A percentile compares a stretch with the other conserved stretches of the same genome.
Evolutionary conservation across 202 grass and related monocot genomes (phyloP).

Genomic region (Digitaria exilis): DNA sequence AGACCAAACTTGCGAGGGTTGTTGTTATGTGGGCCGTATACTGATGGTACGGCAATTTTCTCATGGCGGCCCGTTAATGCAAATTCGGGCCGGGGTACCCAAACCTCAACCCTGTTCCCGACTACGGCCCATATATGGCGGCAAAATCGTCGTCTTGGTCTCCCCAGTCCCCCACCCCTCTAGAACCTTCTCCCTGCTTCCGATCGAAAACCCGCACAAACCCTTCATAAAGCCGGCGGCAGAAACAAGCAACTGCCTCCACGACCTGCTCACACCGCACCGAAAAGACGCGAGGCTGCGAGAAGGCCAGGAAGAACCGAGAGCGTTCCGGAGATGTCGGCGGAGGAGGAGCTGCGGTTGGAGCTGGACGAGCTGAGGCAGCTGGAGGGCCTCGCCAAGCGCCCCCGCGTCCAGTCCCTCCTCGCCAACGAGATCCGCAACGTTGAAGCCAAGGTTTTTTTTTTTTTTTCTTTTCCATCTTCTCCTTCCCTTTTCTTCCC

Average conservation of each 20-base stretch:
- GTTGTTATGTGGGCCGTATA: no score
- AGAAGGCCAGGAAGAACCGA: not conserved
- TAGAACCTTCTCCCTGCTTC: constrained; percentile 67
- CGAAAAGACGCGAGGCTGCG: not conserved
- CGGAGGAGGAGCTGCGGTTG: constrained; percentile 61
- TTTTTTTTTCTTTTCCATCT: no score
- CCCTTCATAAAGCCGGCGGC: constrained; percentile 22
- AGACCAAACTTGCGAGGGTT: no score
- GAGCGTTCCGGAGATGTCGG: constrained; percentile 42
- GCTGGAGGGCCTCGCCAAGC: constrained; percentile 64
- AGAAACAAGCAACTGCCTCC: not conserved
- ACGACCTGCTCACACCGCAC: not conserved
- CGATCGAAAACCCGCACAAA: constrained; percentile 20
- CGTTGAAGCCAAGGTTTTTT: constrained; percentile 76
- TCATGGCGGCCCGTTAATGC: not conserved
- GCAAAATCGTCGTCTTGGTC: not conserved
- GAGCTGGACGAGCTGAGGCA: constrained; percentile 80
- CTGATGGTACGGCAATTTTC: no score
- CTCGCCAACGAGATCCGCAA: constrained; percentile 72
- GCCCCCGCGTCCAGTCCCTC: constrained; percentile 68
- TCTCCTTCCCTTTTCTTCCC: no score
- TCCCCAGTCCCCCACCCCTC: not conserved
- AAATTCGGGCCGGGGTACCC: no score
- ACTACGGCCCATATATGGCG: not conserved
- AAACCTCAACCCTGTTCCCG: not conserved